Percentiles rank a stretch among this genome's conserved stretches.
phyloP scores from a whole-genome alignment of 1,139 yeast genomes.

The Taiozyma onychis region DNA sequence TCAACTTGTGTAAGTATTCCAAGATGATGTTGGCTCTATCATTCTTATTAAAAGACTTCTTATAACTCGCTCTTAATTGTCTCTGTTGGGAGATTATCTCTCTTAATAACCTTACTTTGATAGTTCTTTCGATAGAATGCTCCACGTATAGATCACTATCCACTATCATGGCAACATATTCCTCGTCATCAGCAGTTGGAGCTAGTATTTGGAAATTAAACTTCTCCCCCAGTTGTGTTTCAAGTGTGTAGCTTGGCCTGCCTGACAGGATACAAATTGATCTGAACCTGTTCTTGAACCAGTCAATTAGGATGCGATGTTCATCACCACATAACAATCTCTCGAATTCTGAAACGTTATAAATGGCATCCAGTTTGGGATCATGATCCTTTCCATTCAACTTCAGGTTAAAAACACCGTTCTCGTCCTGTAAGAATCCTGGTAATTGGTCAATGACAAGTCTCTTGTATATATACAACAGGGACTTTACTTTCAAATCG shows the following conservation, averaged over 20 bases:
- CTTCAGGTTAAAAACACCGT: conserved; percentile 14
- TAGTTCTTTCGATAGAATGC: conserved; percentile 36
- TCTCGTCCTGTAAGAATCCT: conserved; percentile 31
- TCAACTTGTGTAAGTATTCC: conserved; percentile 43
- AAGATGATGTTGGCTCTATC: conserved; percentile 42
- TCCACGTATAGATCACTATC: conserved; percentile 47
- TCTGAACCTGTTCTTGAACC: conserved; percentile 59
- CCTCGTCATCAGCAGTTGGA: conserved; percentile 37
- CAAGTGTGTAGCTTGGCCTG: conserved; percentile 31
- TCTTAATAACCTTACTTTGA: conserved; percentile 31
- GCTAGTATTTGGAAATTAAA: conserved; percentile 42
- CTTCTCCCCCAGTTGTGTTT: conserved; percentile 25
- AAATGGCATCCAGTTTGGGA: conserved; percentile 44
- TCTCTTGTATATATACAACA: conserved; percentile 51
- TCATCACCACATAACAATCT: conserved; percentile 42
- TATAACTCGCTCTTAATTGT: conserved; percentile 16
- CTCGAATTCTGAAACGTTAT: conserved; percentile 42
- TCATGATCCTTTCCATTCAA: neutral
- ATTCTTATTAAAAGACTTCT: conserved; percentile 28
- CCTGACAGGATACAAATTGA: conserved; percentile 49
- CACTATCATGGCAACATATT: conserved; percentile 35
- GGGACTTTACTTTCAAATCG: conserved; percentile 53
- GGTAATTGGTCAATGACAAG: conserved; percentile 40
- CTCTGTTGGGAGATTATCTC: conserved; percentile 27
- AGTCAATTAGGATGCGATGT: conserved; percentile 58